Conservation (phyloP, 371 early-diverging fungal genomes). For the Apophysomyces variabilis region DNA sequence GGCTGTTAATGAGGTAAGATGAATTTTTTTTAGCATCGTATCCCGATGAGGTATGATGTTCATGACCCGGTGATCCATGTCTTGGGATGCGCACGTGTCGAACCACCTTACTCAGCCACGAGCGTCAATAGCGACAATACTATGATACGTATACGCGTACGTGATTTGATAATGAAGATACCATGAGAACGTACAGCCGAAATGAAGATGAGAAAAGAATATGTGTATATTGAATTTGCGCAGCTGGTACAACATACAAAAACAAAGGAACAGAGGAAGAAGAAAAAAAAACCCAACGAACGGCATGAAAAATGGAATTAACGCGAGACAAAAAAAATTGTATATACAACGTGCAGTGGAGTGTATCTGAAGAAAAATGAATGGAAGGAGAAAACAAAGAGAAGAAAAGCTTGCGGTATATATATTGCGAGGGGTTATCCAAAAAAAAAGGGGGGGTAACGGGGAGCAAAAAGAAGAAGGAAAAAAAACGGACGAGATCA, state of each 20-base stretch:
- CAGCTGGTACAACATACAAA: conserved; percentile 14
- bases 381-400: neutral
- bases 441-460: conserved; percentile 4
- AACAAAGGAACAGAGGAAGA: conserved; percentile 4
- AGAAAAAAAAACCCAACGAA: conserved; percentile 10
- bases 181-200: conserved; percentile 11
- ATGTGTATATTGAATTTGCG: conserved; percentile 3
- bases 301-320: conserved; percentile 15
- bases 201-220: conserved; percentile 14
- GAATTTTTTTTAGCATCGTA: conserved; percentile 41
- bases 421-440: conserved; percentile 8
- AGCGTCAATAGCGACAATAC: conserved; percentile 54
- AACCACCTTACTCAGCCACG: conserved; percentile 57
- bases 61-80: conserved; percentile 57
- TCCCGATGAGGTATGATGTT: conserved; percentile 44
- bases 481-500: neutral
- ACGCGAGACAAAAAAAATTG: conserved; percentile 2
- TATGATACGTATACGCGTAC: conserved; percentile 59
- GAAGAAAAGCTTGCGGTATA: neutral
- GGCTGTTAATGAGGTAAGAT: conserved; percentile 8
- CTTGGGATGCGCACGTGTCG: conserved; percentile 58
- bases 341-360: conserved; percentile 63
- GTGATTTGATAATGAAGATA: conserved; percentile 50
- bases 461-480: neutral
- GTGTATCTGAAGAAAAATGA: conserved; percentile 6